Evolutionary conservation across 192 early-diverging fungal genomes (phyloP).

Genomic region (Podila clonocystis): DNA sequence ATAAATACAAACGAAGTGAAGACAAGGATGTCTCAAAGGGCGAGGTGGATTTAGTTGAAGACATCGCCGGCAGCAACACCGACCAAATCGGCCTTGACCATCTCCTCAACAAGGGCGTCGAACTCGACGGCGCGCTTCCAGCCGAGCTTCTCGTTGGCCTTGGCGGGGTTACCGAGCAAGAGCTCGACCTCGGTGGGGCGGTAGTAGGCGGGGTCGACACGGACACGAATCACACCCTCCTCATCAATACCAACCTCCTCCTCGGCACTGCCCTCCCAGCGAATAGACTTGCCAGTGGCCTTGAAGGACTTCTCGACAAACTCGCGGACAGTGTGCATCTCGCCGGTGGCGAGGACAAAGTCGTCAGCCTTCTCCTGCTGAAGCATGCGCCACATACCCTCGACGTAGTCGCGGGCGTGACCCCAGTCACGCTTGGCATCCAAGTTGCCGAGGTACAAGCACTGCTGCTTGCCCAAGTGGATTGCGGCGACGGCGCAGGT

Average conservation of each 20-base stretch:
- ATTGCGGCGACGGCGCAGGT: conserved; percentile 77
- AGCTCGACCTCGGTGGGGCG: conserved; percentile 80
- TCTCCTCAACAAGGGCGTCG: conserved; percentile 70
- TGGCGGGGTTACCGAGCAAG: conserved; percentile 72
- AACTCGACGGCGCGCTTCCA: conserved; percentile 76
- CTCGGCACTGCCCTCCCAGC: conserved; percentile 70
- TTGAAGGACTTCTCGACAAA: conserved; percentile 78
- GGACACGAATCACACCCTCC: conserved; percentile 60
- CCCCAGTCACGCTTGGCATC: conserved; percentile 84
- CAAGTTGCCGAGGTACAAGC: conserved; percentile 74
- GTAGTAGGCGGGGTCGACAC: conserved; percentile 74
- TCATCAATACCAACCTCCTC: conserved; percentile 66
- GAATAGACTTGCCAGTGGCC: conserved; percentile 63
- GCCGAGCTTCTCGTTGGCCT: conserved; percentile 66
- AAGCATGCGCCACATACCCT: conserved; percentile 84
- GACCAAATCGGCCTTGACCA: conserved; percentile 68
- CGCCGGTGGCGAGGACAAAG: conserved; percentile 77
- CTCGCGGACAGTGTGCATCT: conserved; percentile 76
- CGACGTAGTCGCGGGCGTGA: conserved; percentile 75
- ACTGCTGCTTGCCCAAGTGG: conserved; percentile 66
- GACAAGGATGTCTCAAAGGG: background rate
- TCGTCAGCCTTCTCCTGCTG: conserved; percentile 75
- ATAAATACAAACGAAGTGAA: conserved; percentile 1
- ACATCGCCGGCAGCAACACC: conserved; percentile 9
- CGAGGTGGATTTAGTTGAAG: background rate